These are phyloP conservation scores for Funneliformis geosporum DNA, from an alignment of 192 early-diverging fungal genomes.

Conservation along the genomic window DNA sequence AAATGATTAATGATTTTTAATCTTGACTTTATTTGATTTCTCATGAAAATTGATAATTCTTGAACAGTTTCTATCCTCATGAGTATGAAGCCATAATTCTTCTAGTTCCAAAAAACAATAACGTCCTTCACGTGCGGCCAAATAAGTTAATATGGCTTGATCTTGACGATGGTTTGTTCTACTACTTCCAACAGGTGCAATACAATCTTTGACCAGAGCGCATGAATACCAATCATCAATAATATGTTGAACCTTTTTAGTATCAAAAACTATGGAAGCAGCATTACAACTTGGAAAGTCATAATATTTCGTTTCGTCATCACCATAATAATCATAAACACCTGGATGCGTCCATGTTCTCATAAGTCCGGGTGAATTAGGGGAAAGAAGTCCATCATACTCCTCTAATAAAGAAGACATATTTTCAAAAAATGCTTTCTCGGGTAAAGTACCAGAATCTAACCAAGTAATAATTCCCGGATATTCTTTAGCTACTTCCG, in stretches of 20 bases:
- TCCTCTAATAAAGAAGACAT: slow-evolving; percentile 42
- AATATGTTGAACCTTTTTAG: slow-evolving; percentile 39
- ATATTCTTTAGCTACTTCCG: slow-evolving; percentile 36
- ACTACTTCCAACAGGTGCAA: slow-evolving; percentile 51
- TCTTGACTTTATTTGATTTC: not conserved
- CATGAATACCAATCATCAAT: slow-evolving; percentile 51
- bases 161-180: slow-evolving; percentile 53
- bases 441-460: slow-evolving; percentile 45
- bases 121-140: slow-evolving; percentile 43
- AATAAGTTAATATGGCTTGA: slow-evolving; percentile 48
- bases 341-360: slow-evolving; percentile 49
- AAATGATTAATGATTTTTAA: no score
- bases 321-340: slow-evolving; percentile 45
- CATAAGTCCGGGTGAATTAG: slow-evolving; percentile 38
- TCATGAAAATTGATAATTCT: slow-evolving; percentile 26
- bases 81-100: slow-evolving; percentile 32
- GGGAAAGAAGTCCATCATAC: slow-evolving; percentile 51
- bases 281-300: slow-evolving; percentile 48
- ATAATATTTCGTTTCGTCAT: slow-evolving; percentile 33
- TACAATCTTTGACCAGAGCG: slow-evolving; percentile 47
- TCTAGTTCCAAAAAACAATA: slow-evolving; percentile 35
- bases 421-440: slow-evolving; percentile 28
- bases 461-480: slow-evolving; percentile 51
- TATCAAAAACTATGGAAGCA: slow-evolving; percentile 50
- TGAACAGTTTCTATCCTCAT: slow-evolving; percentile 38